These are phyloP conservation scores for Medicago ruthenica DNA, from an alignment of 306 rosid species.

Conservation along the genomic window DNA sequence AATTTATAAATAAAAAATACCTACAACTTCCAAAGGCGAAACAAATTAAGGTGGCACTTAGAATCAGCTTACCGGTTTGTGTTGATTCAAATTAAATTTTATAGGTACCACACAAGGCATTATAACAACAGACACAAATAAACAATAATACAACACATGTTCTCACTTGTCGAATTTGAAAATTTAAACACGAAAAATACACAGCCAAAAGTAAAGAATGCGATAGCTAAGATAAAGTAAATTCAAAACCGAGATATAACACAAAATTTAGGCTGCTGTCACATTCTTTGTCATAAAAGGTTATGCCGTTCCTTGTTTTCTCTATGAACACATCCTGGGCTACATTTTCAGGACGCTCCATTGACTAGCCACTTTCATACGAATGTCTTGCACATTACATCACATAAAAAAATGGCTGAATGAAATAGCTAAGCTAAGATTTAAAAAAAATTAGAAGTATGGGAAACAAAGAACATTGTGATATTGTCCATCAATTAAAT, in stretches of 20 bases:
- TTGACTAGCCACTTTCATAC: not conserved
- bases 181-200: conserved; percentile 17
- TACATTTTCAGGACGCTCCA: conserved; percentile 22
- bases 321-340: conserved; percentile 22
- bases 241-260: not conserved
- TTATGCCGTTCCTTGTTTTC: conserved; percentile 27
- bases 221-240: not conserved
- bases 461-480: not conserved
- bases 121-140: not conserved
- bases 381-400: conserved; percentile 3
- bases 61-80: not conserved
- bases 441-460: not conserved
- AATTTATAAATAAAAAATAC: not conserved
- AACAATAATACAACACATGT: conserved; percentile 18
- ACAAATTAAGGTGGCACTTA: conserved; percentile 6
- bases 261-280: conserved; percentile 12
- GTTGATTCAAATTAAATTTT: conserved; percentile 27
- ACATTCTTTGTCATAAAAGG: conserved; percentile 31
- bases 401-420: not conserved
- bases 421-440: not conserved
- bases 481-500: conserved; percentile 23
- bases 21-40: conserved; percentile 9
- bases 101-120: conserved; percentile 24
- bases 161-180: conserved; percentile 2
- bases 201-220: conserved; percentile 14